These are phyloP conservation scores for Opeltia flavorubescens DNA, from an alignment of 495 filamentous ascomycete species.

Conservation along the genomic window DNA sequence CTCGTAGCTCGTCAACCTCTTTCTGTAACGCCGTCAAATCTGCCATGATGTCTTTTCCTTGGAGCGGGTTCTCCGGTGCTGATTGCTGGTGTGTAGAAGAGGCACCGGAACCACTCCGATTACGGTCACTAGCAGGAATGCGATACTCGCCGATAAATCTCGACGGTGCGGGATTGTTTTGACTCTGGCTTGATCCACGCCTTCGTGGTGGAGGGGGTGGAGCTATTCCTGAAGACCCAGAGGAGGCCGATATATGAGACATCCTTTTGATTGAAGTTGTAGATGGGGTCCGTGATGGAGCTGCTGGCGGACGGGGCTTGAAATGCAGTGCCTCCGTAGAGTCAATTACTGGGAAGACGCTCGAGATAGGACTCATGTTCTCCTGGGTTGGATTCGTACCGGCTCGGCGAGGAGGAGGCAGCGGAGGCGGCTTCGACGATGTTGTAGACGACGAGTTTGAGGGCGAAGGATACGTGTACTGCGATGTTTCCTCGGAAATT, in stretches of 20 bases:
- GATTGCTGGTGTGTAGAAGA: constrained; percentile 12
- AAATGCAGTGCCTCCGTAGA: background rate
- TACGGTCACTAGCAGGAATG: constrained; percentile 12
- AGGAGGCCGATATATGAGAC: constrained; percentile 2
- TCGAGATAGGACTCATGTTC: background rate
- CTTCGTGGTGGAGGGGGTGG: constrained; percentile 46
- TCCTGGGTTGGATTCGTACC: constrained; percentile 26
- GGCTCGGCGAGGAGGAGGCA: constrained; percentile 32
- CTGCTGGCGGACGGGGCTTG: constrained; percentile 22
- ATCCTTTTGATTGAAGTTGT: constrained; percentile 15
- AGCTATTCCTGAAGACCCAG: constrained; percentile 15
- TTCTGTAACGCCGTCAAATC: constrained; percentile 53
- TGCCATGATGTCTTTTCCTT: constrained; percentile 45
- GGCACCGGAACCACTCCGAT: constrained; percentile 15
- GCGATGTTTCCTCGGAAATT: background rate
- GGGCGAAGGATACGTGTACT: background rate
- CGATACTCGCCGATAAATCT: constrained; percentile 15
- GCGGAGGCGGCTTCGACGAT: constrained; percentile 25
- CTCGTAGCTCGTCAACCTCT: constrained; percentile 58
- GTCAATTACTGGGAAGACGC: background rate
- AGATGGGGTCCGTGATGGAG: constrained; percentile 22
- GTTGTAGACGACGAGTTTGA: constrained; percentile 10
- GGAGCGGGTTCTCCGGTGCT: constrained; percentile 3
- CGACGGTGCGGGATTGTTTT: constrained; percentile 22
- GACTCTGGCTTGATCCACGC: constrained; percentile 37